Evolutionary conservation across 495 filamentous ascomycete species (phyloP).

Genomic region (Trichoderma virens): DNA sequence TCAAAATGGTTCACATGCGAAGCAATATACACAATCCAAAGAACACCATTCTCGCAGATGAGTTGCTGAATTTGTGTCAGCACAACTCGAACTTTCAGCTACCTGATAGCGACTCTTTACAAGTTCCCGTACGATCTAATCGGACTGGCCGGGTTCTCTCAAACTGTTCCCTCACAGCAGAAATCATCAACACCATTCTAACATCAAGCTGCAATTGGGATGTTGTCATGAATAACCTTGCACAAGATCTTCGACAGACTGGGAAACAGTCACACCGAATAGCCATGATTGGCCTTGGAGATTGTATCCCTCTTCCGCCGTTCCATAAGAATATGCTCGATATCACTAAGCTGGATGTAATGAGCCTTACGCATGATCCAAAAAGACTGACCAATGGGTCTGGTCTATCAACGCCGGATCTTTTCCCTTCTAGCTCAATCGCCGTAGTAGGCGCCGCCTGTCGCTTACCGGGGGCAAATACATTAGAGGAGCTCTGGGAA

Average conservation of each 20-base stretch:
- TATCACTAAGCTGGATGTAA: conserved; percentile 18
- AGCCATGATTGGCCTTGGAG: conserved; percentile 24
- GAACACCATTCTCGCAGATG: neutral
- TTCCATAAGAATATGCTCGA: conserved; percentile 22
- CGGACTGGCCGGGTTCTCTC: conserved; percentile 16
- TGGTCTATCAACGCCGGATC: neutral
- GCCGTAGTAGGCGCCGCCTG: conserved; percentile 45
- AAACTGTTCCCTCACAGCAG: conserved; percentile 20
- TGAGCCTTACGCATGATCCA: neutral
- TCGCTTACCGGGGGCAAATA: conserved; percentile 37
- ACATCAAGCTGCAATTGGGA: conserved; percentile 31
- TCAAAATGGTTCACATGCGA: neutral
- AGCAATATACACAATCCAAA: conserved; percentile 1
- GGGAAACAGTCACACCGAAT: conserved; percentile 15
- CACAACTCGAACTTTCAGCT: conserved; percentile 12
- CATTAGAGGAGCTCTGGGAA: conserved; percentile 37
- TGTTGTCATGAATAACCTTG: conserved; percentile 20
- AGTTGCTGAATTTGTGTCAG: neutral
- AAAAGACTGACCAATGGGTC: neutral
- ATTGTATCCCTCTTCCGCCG: conserved; percentile 24
- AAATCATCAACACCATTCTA: conserved; percentile 25
- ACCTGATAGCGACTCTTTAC: conserved; percentile 18
- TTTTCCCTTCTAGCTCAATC: conserved; percentile 22
- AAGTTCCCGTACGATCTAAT: conserved; percentile 23
- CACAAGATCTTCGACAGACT: conserved; percentile 18